These are phyloP conservation scores for Salix dunnii DNA, from an alignment of 345 rosid species.

Conservation along the genomic window DNA sequence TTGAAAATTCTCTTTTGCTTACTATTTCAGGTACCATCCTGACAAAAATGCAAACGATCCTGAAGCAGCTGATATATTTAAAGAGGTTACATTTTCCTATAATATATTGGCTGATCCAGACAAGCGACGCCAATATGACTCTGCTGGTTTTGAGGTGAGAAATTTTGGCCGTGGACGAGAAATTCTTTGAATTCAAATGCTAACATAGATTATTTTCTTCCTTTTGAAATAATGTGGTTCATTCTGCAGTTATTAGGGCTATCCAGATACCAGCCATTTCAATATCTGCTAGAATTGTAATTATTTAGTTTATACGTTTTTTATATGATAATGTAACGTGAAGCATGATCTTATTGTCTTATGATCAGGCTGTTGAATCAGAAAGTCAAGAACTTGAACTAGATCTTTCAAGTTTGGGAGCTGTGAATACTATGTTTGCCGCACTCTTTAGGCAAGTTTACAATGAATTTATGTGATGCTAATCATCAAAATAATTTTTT, in stretches of 20 bases:
- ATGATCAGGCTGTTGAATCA: constrained; percentile 62
- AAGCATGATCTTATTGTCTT: constrained; percentile 16
- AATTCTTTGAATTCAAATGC: background rate
- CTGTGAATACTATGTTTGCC: constrained; percentile 93
- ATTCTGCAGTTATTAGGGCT: background rate
- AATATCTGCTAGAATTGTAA: background rate
- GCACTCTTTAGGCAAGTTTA: constrained; percentile 76
- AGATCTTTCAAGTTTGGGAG: constrained; percentile 95
- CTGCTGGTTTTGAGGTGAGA: constrained; percentile 96
- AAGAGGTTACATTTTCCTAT: constrained; percentile 91
- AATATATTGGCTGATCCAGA: constrained; percentile 89
- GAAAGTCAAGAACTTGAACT: constrained; percentile 85
- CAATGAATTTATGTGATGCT: background rate
- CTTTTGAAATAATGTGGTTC: background rate
- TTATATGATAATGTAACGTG: background rate
- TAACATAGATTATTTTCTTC: background rate
- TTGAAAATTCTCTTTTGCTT: background rate
- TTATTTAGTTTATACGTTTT: constrained; percentile 6
- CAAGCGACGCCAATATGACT: constrained; percentile 77
- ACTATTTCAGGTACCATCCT: constrained; percentile 85
- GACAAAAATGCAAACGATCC: constrained; percentile 97
- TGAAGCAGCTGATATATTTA: constrained; percentile 83
- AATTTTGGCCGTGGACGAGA: background rate
- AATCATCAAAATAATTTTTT: background rate
- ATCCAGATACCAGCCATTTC: background rate